A percentile compares a stretch with the other conserved stretches of the same genome.
phyloP scores from a whole-genome alignment of 495 filamentous ascomycete species.

The Talaromyces trachyspermus region DNA sequence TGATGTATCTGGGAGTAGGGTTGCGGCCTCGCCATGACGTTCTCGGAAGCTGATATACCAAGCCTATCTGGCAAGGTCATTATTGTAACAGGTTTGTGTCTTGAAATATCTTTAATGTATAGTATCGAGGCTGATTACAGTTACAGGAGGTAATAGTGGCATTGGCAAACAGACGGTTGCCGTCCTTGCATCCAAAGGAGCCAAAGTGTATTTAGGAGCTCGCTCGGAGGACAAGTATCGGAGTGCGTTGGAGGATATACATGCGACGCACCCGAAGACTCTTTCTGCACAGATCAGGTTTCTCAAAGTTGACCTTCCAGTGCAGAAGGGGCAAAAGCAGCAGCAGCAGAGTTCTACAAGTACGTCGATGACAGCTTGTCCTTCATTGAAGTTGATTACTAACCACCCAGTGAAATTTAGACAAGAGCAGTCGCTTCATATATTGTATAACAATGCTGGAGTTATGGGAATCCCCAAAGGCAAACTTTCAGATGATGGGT shows the following conservation, averaged over 20 bases:
- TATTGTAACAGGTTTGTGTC: conserved; percentile 1
- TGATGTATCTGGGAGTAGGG: no score
- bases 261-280: background rate
- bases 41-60: background rate
- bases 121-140: background rate
- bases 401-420: no score
- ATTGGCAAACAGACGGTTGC: background rate
- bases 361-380: background rate
- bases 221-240: background rate
- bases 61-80: conserved; percentile 4
- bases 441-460: background rate
- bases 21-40: background rate
- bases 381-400: no score
- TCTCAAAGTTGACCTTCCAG: background rate
- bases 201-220: background rate
- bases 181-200: background rate
- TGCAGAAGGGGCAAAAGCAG: background rate
- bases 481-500: background rate
- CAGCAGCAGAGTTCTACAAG: background rate
- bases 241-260: background rate
- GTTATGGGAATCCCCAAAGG: background rate
- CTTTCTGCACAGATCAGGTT: background rate
- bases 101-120: background rate
- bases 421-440: background rate
- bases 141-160: background rate